Base-by-base conservation (phyloP, 1,284 basidiomycete species). In the Heterobasidion occidentale region DNA sequence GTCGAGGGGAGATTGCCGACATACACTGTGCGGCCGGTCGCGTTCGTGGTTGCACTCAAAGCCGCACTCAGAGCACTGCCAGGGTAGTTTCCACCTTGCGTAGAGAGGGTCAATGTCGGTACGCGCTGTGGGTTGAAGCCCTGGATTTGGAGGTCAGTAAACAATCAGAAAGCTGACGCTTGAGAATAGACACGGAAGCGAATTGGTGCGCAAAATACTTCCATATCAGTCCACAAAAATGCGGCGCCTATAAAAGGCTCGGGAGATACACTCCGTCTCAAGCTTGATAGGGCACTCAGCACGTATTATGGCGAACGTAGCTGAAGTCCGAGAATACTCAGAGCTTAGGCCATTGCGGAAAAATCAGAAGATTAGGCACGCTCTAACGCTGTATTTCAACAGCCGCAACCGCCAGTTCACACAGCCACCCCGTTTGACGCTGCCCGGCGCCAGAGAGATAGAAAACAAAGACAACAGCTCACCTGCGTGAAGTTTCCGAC, bases 1-100 rank as follows among this genome's bases (percentile, higher is more conserved):
- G 93, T 93, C n/a, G 90, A 79, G 14, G 96, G 96, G 46, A 99
- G 81, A 72, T 97, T 98, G 62, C 96, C 97, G 58, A 99, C 89
- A 71, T 98, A 99, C 52, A 99, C 95, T 0, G 97, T 99, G 57
- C 96, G 90, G 9, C 90, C 91, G 1, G 82, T 83, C 8, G 74
- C 71, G 63, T 83, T 86, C 53, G 77, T 77, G 19, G 80, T 78
- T 2, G 83, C 80, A 42, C 83, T 82, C 1, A 88, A 83, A 1
- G 86, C 81, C 1, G 83, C 84, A 1, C 72, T 76, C 46, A 88
- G 75, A 3, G 82, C 83, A 7, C 82, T 86, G n/a, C 88, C 88
- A 2, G 88, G 88, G 65, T 91, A 92, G 9, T 79, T 79, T 1
- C 79, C 80, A 58, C 71, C 77, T 5, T 74, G 79, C 46, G 74